Conservation (phyloP, 2,329 filamentous ascomycete genomes). For the Cercospora sp. region DNA sequence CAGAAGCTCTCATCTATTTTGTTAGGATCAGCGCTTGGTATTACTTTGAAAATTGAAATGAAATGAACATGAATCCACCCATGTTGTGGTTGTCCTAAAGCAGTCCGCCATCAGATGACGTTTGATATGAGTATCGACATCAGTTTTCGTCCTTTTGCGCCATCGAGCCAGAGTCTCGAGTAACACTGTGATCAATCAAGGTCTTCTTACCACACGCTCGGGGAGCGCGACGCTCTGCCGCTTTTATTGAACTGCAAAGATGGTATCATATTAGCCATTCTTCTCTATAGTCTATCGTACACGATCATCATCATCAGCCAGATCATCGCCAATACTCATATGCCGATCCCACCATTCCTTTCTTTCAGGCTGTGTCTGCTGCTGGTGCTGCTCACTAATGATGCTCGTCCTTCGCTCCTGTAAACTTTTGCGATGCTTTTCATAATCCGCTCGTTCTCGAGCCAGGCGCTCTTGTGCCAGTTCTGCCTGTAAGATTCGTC, state of each 20-base stretch:
- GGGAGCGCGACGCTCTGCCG: neutral
- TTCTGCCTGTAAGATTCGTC: slow-evolving; percentile 37
- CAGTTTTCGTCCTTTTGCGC: too few species aligned
- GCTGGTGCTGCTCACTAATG: slow-evolving; percentile 4
- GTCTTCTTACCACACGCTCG: too few species aligned
- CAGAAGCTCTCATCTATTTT: neutral
- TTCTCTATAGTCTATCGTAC: slow-evolving; percentile 5
- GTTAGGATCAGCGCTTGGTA: neutral
- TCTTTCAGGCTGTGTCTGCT: slow-evolving; percentile 13
- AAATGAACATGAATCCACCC: neutral
- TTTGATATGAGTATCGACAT: too few species aligned
- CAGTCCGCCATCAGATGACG: too few species aligned
- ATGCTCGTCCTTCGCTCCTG: slow-evolving; percentile 27
- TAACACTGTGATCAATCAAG: neutral
- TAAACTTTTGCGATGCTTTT: slow-evolving; percentile 26
- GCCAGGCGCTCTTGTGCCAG: slow-evolving; percentile 43
- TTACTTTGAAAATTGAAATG: neutral
- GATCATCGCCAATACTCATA: slow-evolving; percentile 24
- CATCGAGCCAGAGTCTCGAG: too few species aligned
- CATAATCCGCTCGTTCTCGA: slow-evolving; percentile 40
- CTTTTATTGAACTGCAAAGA: neutral
- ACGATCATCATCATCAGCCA: slow-evolving; percentile 19
- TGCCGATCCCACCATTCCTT: slow-evolving; percentile 37
- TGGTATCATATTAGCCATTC: neutral
- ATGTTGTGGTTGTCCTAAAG: neutral